Evolutionary conservation across 305 asterid species (phyloP).

Genomic region (Fraxinus albicans): DNA sequence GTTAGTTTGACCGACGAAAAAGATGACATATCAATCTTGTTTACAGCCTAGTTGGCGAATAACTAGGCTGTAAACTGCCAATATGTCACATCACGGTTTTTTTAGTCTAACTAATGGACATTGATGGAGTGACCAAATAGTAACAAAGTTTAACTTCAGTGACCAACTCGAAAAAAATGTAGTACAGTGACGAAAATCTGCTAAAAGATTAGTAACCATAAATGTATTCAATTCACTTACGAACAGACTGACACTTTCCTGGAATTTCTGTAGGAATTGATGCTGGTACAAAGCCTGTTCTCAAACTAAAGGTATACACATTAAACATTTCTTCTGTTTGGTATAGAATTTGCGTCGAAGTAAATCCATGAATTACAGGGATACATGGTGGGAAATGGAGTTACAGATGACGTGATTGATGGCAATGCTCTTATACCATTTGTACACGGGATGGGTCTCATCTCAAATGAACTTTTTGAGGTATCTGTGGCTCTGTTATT

Average conservation of each 20-base stretch:
- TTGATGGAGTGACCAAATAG: neutral
- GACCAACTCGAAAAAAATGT: neutral
- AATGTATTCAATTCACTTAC: neutral
- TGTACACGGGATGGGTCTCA: conserved; percentile 94
- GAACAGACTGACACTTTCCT: conserved; percentile 17
- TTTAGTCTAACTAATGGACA: neutral
- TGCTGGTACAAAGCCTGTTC: conserved; percentile 59
- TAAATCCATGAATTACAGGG: conserved; percentile 61
- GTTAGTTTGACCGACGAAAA: neutral
- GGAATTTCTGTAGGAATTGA: conserved; percentile 55
- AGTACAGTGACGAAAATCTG: neutral
- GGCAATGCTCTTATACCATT: conserved; percentile 93
- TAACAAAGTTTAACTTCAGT: neutral
- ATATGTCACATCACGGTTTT: neutral
- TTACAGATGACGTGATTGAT: conserved; percentile 62
- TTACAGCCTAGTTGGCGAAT: neutral
- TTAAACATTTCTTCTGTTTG: conserved; percentile 10
- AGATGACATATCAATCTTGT: neutral
- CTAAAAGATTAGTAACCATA: neutral
- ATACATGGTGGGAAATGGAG: conserved; percentile 98
- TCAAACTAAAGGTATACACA: conserved; percentile 75
- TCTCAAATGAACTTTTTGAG: conserved; percentile 72
- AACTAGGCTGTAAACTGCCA: neutral
- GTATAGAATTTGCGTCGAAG: conserved; percentile 1
- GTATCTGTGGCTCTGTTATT: conserved; percentile 38